Evolutionary conservation across 352 stramenopile genomes (phyloP).

Genomic region (Globisporangium radiosum): DNA sequence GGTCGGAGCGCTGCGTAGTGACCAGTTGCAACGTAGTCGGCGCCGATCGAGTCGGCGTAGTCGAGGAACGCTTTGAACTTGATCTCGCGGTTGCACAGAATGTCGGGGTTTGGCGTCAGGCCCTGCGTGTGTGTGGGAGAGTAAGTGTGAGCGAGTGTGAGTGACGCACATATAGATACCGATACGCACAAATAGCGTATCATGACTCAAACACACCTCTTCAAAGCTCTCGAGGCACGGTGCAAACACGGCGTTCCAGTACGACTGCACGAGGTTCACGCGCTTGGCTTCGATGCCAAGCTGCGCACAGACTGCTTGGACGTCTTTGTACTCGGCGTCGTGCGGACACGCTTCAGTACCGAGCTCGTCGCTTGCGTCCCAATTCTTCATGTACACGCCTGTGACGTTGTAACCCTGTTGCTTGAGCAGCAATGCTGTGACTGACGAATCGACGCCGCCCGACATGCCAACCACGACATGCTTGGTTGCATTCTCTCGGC

Average conservation of each 20-base stretch:
- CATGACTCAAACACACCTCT: constrained; percentile 16
- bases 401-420: constrained; percentile 89
- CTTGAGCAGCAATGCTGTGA: constrained; percentile 90
- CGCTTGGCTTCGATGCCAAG: constrained; percentile 85
- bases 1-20: constrained; percentile 87
- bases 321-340: constrained; percentile 91
- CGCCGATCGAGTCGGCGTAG: constrained; percentile 77
- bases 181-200: too few relatives aligned
- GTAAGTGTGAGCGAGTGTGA: not conserved
- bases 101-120: constrained; percentile 91
- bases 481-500: constrained; percentile 25
- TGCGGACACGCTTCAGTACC: constrained; percentile 73
- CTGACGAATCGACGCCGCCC: constrained; percentile 97
- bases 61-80: constrained; percentile 98
- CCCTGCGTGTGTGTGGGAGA: constrained; percentile 18
- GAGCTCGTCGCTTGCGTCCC: constrained; percentile 93
- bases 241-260: constrained; percentile 97
- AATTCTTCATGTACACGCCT: constrained; percentile 99
- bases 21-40: constrained; percentile 94
- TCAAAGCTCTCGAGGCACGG: constrained; percentile 92
- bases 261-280: constrained; percentile 91
- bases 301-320: constrained; percentile 87
- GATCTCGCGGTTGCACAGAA: constrained; percentile 97
- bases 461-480: constrained; percentile 96
- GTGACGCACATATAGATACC: too few relatives aligned